Evolutionary conservation across 768 basidiomycete genomes (phyloP).

Genomic region (Goffeauzyma gilvescens): DNA sequence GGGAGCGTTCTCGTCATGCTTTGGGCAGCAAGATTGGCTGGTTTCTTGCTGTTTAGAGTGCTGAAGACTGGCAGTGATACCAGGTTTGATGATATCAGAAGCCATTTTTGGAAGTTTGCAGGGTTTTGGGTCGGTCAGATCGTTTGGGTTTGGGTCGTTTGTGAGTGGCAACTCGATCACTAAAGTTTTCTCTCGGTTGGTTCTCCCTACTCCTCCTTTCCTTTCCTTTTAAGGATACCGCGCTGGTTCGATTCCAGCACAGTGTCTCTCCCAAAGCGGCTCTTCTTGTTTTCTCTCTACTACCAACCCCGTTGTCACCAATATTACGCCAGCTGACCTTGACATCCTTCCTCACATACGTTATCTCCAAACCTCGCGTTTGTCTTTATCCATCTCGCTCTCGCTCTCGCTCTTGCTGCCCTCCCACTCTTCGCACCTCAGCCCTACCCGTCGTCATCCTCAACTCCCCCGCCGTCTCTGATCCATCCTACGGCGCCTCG

Average conservation of each 20-base stretch:
- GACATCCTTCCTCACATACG: too few species aligned
- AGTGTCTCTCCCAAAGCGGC: too few species aligned
- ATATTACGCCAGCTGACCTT: too few species aligned
- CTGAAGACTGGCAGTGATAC: constrained; percentile 48
- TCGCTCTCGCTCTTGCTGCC: neutral
- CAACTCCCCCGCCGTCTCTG: constrained; percentile 49
- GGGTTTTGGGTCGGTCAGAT: constrained; percentile 43
- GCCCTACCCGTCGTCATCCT: constrained; percentile 46
- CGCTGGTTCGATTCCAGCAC: too few species aligned
- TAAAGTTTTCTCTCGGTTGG: too few species aligned
- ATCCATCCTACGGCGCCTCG: constrained; percentile 35
- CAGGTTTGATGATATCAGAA: constrained; percentile 49
- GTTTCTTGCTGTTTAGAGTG: constrained; percentile 52
- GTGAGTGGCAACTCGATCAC: constrained; percentile 8
- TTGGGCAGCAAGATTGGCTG: constrained; percentile 48
- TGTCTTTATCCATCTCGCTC: too few species aligned
- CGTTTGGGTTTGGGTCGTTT: constrained; percentile 39
- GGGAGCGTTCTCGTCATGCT: constrained; percentile 43
- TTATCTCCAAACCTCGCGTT: too few species aligned
- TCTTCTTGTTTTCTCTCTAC: too few species aligned
- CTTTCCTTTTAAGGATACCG: too few species aligned
- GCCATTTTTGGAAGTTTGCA: constrained; percentile 47
- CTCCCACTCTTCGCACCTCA: constrained; percentile 1
- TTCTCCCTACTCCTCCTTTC: too few species aligned
- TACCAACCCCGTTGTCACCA: too few species aligned